Evolutionary conservation across 1,284 basidiomycete genomes (phyloP), one percentile per base, ranked within the genome.

Genomic region (Stereum hirsutum): DNA sequence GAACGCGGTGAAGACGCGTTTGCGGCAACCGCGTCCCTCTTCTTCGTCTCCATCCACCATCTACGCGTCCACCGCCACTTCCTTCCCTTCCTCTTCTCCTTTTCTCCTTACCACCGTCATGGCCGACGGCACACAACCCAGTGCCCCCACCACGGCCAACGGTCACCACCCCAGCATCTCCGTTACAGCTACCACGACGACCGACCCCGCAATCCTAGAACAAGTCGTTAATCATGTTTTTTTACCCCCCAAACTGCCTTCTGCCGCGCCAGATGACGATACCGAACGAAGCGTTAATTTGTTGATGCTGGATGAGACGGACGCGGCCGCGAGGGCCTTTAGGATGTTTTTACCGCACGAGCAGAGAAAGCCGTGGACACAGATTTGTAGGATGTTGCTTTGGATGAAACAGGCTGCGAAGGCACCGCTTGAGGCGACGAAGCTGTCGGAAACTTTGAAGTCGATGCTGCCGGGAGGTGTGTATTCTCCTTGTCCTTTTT

Each of bases 231-330:
- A 39, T 20, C 43, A 44, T 19, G 23, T 44, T 7, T 44, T 40
- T 25, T 17, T 44, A 12, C 43, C 43, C 4, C 43, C 43, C 43
- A 14, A 57, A 56, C 23, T 58, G 43, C 41, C 57, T 42, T 38
- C 57, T 52, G 1, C 58, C 55, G 46, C 47, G 44, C 21, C 54
- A 53, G 46, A 53, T 57, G 33, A 52, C 51, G 32, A 49, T 46
- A 42, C 54, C 55, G 44, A 37, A 3, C 25, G 28, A 6, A 14
- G 38, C 17, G 17, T 11, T 20, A 36, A 43, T 23, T 11, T 30
- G 21, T 15, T 25, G 17, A 14, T 44, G 21, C 33, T n/a, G n/a
- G n/a, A n/a, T n/a, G n/a, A n/a, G 37, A 5, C 33, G 15, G 6
- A 17, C 11, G 15, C 15, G 20, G 11, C 21, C 11, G 33, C 33